A percentile compares a stretch with the other conserved stretches of the same genome.
These are phyloP conservation scores for Pancytospora philotis DNA, from an alignment of 371 early-diverging fungal species.

Conservation along the genomic window DNA sequence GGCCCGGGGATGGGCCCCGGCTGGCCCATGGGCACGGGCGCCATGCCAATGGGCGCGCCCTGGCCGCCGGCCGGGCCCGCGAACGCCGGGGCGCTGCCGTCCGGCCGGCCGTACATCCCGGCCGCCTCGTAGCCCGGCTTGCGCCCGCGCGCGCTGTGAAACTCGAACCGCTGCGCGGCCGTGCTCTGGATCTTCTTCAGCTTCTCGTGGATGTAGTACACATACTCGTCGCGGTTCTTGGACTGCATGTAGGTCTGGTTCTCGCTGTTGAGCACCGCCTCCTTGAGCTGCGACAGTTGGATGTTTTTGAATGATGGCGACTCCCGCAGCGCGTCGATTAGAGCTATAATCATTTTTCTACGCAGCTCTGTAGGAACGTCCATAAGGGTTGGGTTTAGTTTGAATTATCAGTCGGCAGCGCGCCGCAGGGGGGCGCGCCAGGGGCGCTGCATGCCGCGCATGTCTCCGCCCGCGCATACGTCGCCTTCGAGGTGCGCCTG, in stretches of 20 bases:
- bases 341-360: conserved; percentile 50
- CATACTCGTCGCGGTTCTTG: conserved; percentile 50
- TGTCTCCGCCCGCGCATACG: no score
- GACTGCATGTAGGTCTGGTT: conserved; percentile 47
- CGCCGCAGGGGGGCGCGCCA: no score
- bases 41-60: background rate
- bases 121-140: background rate
- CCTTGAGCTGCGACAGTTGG: conserved; percentile 40
- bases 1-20: background rate
- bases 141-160: background rate
- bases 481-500: no score
- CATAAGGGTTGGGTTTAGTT: no score
- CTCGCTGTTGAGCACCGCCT: conserved; percentile 56
- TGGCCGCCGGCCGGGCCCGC: background rate
- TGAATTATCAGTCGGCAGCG: no score
- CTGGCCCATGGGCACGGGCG: background rate
- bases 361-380: conserved; percentile 49
- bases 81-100: background rate
- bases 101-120: no score
- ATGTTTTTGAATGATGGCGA: conserved; percentile 52
- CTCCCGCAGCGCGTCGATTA: conserved; percentile 54
- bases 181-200: conserved; percentile 40
- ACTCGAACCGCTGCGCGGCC: background rate
- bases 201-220: conserved; percentile 49
- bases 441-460: no score